Base-by-base conservation (phyloP, 768 basidiomycete species). In the Auricularia sp. region DNA sequence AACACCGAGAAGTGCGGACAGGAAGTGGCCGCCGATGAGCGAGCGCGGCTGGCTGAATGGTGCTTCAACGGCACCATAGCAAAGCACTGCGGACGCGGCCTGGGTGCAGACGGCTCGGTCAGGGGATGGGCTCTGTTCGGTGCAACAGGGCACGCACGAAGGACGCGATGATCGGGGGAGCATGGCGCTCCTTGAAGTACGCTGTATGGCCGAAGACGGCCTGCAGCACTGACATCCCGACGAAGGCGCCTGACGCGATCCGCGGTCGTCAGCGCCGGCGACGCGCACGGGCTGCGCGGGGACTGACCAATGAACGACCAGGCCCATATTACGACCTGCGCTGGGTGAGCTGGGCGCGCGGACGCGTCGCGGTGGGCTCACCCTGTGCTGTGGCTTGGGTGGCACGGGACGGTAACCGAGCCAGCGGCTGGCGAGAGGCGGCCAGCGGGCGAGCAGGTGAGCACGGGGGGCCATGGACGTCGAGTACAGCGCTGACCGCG, bases 81-180 rank as follows among this genome's bases (percentile, higher is more conserved):
- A 77, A 47, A 85, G 75, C 7, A 84, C 80, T 3, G 84, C 83
- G 13, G 81, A 80, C 34, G 83, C 83, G 21, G 81, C 83, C 84
- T 85, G 69, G 33, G 13, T 21, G 59, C 37, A 65, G 8, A n/a
- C 24, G 58, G 39, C 59, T 16, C 39, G 58, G 29, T 13, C 51
- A 29, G 11, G 18, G 1, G 11, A 59, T 36, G 64, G 33, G 58
- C 42, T n/a, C 62, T 34, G 8, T 7, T 29, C 58, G 16, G 34
- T 47, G 10, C n/a, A 29, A 44, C 7, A 18, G 16, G 14, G 16
- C 13, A 71, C 81, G 66, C 67, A 82, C 82, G 71, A 78, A 83
- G 67, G 78, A 80, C 24, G 81, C 79, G 2, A 83, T 72, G 54
- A 83, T 79, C 1, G 77, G 70, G 0, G 82, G 83, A 1, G 82